Conservation (phyloP, 352 stramenopile species). For the Phytophthora cajani region DNA sequence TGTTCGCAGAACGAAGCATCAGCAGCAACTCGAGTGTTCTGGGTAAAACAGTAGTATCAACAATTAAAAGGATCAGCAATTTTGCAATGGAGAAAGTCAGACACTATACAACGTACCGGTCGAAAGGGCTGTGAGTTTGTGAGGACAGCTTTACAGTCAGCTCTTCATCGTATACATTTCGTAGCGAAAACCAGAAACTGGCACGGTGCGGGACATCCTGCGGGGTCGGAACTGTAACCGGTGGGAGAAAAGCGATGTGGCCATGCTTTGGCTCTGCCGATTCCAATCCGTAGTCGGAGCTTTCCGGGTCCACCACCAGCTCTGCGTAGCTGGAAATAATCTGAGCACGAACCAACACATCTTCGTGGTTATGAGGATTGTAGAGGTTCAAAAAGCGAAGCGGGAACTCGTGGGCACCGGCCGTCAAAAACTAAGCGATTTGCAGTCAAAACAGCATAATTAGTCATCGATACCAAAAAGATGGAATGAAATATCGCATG, state of each 20-base stretch:
- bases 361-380: conserved; percentile 85
- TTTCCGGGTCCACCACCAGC: conserved; percentile 80
- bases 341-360: conserved; percentile 62
- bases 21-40: conserved; percentile 79
- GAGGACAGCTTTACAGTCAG: conserved; percentile 70
- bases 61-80: conserved; percentile 11
- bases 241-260: conserved; percentile 76
- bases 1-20: conserved; percentile 87
- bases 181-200: conserved; percentile 87
- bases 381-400: conserved; percentile 78
- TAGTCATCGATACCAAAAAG: conserved; percentile 2
- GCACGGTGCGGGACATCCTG: conserved; percentile 57
- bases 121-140: conserved; percentile 45
- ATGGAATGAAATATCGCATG: not conserved
- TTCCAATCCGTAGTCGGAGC: conserved; percentile 49
- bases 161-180: conserved; percentile 90
- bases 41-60: not conserved
- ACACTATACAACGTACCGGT: conserved; percentile 44
- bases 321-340: conserved; percentile 89
- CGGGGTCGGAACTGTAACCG: conserved; percentile 71
- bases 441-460: conserved; percentile 7
- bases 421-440: conserved; percentile 45
- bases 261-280: conserved; percentile 33
- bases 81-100: not conserved
- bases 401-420: conserved; percentile 66